These are phyloP conservation scores for Gymnopilus junonius DNA, from an alignment of 768 basidiomycete genomes.

Conservation along the genomic window DNA sequence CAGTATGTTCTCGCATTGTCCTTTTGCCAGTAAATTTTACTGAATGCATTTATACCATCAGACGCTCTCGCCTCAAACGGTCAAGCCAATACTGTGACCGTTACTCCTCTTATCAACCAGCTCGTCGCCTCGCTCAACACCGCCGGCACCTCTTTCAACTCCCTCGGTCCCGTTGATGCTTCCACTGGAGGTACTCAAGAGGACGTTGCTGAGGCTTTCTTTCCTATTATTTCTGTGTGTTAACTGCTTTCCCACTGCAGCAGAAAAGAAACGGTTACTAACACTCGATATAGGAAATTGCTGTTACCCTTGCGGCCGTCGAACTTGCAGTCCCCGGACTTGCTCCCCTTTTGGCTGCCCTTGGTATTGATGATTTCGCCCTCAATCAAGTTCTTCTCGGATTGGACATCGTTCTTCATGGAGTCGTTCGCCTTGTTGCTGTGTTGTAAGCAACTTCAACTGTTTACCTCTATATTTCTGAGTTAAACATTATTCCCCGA, in stretches of 20 bases:
- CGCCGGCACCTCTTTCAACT: not conserved
- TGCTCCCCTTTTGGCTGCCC: not conserved
- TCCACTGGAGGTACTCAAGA: not conserved
- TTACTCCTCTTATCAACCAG: constrained; percentile 2
- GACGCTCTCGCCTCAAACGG: not conserved
- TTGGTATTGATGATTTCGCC: constrained; percentile 2
- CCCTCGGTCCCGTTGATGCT: not conserved
- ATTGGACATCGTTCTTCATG: not conserved
- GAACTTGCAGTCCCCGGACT: constrained; percentile 1
- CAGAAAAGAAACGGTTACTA: no score
- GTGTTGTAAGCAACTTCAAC: not conserved
- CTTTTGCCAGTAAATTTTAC: not conserved
- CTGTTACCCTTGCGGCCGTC: not conserved
- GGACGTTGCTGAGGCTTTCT: not conserved
- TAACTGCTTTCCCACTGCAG: no score
- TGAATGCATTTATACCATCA: not conserved
- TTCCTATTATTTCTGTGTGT: no score
- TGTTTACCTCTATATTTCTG: no score
- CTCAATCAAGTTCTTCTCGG: constrained; percentile 4
- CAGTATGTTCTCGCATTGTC: not conserved
- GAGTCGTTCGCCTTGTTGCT: constrained; percentile 3
- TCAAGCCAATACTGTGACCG: not conserved
- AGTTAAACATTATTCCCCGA: not conserved
- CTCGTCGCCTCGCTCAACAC: not conserved
- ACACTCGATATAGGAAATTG: constrained; percentile 3